Base-by-base conservation (phyloP, 768 basidiomycete genomes). In the Galerina sulciceps region DNA sequence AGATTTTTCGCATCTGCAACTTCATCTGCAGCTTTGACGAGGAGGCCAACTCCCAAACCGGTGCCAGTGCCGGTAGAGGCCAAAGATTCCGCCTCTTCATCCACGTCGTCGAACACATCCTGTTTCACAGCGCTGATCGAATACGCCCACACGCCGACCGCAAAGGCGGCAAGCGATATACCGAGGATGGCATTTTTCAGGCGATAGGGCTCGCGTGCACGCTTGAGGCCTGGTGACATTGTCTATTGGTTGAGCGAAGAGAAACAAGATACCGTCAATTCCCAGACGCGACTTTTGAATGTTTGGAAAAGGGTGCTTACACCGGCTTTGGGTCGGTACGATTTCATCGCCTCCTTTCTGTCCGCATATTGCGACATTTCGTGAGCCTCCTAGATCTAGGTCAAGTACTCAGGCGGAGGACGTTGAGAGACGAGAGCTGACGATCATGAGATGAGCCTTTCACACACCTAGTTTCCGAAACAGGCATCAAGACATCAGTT, bases 81-180 rank as follows among this genome's bases (percentile, higher is more conserved):
- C 65, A 89, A 79, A 41, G 82, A 82, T 60, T 76, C 76, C 26
- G 87, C 92, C 68, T 91, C 90, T 61, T 91, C 89, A 66, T 93
- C 91, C 41, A 93, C 81, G 70, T 94, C 93, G 63, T 90, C 87
- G 69, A 96, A 97, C 40, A 90, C 87, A 69, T 97, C 95, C 69
- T 98, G 95, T 69, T 90, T 94, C 55, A 98, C 95, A 26, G 94
- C 95, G 31, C 86, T 85, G 68, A 99, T 96, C 15, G 94, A 95
- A 75, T 98, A 99, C 4, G 87, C 81, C 85, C 93, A 99, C 9
- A 97, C 87, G 23, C 88, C 90, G 13, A 85, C 82, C 26, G 85
- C 88, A 69, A 97, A 96, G 0, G 82, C 81, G 23, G 85, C 82
- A 43, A 98, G 81, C 2, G 79, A 67, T 44, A 87, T 61, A 8